Conservation (phyloP, 2,329 filamentous ascomycete species). For the Zymoseptoria brevis region DNA sequence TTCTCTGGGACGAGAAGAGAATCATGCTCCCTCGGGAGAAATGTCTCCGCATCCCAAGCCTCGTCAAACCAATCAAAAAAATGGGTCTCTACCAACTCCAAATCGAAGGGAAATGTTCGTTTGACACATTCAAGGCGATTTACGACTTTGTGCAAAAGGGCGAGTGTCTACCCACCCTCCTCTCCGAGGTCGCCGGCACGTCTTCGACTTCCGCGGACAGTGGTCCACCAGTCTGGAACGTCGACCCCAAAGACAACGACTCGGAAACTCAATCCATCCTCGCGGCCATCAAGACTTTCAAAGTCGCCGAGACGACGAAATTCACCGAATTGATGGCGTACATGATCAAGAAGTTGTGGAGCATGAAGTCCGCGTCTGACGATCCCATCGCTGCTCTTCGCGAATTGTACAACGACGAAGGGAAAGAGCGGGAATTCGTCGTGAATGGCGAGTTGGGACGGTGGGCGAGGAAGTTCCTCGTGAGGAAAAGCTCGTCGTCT, state of each 20-base stretch:
- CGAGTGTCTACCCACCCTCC: constrained; percentile 3
- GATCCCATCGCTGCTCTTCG: constrained; percentile 31
- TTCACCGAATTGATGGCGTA: constrained; percentile 32
- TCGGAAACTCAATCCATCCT: constrained; percentile 10
- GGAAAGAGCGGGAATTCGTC: constrained; percentile 4
- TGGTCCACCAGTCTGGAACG: not conserved
- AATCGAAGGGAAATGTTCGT: constrained; percentile 24
- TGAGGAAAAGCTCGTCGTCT: constrained; percentile 1
- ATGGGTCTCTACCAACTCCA: constrained; percentile 25
- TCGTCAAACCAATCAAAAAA: constrained; percentile 28
- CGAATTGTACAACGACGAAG: constrained; percentile 28
- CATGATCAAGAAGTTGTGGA: constrained; percentile 29
- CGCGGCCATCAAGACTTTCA: constrained; percentile 26
- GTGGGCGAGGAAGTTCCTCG: constrained; percentile 21
- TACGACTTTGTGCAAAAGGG: constrained; percentile 26
- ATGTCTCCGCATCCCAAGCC: constrained; percentile 24
- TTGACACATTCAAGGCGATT: constrained; percentile 29
- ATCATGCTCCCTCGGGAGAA: constrained; percentile 27
- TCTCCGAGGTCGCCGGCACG: not conserved
- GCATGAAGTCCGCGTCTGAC: constrained; percentile 26
- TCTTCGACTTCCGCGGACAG: not conserved
- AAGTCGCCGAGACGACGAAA: constrained; percentile 28
- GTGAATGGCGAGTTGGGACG: constrained; percentile 21
- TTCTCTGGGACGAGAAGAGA: constrained; percentile 30
- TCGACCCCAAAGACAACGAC: not conserved